phyloP scores from a whole-genome alignment of 306 rosid species.

The Alnus glutinosa region DNA sequence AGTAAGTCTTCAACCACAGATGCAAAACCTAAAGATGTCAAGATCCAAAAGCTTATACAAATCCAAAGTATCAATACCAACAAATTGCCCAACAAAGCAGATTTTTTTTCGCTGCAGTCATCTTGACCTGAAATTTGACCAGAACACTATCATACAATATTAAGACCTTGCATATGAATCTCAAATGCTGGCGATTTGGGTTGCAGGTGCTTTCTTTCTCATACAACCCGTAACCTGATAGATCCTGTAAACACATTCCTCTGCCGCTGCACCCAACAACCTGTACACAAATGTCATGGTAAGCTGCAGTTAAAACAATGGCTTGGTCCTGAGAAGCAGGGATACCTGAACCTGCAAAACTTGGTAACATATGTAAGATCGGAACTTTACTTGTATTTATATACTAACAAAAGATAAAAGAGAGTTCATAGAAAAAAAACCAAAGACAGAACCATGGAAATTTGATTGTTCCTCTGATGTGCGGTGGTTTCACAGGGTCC shows the following conservation, averaged over 20 bases:
- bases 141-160: background rate
- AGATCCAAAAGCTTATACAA: background rate
- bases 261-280: slow-evolving; percentile 38
- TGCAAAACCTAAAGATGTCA: background rate
- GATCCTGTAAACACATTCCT: slow-evolving; percentile 15
- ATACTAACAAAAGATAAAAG: background rate
- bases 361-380: slow-evolving; percentile 44
- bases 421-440: slow-evolving; percentile 30
- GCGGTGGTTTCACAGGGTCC: slow-evolving; percentile 32
- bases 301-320: slow-evolving; percentile 50
- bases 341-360: slow-evolving; percentile 83
- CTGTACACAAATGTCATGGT: slow-evolving; percentile 74
- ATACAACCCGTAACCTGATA: slow-evolving; percentile 21
- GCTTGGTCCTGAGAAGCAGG: slow-evolving; percentile 49
- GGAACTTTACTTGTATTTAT: slow-evolving; percentile 4
- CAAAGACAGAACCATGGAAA: slow-evolving; percentile 36
- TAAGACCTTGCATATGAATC: background rate
- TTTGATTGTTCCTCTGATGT: slow-evolving; percentile 42
- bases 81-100: background rate
- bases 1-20: background rate
- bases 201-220: slow-evolving; percentile 10
- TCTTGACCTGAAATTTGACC: background rate
- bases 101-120: background rate
- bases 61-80: background rate
- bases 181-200: background rate